Conservation (phyloP, 1,139 yeast genomes). For the Saccharomyces hybrid region DNA sequence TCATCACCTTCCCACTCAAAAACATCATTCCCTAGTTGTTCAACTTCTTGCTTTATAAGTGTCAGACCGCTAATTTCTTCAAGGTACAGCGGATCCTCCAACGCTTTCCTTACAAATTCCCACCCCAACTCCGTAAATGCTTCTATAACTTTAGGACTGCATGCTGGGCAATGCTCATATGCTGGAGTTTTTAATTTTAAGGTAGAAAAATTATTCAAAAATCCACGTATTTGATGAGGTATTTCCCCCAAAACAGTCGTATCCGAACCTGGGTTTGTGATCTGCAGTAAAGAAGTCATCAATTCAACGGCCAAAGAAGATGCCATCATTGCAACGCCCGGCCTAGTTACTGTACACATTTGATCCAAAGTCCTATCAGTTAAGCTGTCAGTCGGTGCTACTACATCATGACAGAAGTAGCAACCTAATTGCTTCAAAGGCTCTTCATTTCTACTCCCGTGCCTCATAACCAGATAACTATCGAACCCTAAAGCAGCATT, state of each 20-base stretch:
- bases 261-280: conserved; percentile 43
- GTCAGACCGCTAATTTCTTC: conserved; percentile 74
- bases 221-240: conserved; percentile 91
- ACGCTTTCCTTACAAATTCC: conserved; percentile 68
- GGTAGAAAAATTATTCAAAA: conserved; percentile 55
- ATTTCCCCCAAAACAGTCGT: conserved; percentile 52
- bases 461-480: conserved; percentile 86
- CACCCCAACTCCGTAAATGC: conserved; percentile 53
- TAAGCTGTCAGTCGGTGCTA: conserved; percentile 83
- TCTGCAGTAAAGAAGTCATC: conserved; percentile 66
- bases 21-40: conserved; percentile 44
- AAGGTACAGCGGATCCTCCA: conserved; percentile 55
- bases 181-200: conserved; percentile 62
- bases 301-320: conserved; percentile 83
- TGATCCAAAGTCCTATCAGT: conserved; percentile 86
- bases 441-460: conserved; percentile 44
- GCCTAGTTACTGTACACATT: conserved; percentile 97
- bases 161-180: conserved; percentile 76
- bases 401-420: conserved; percentile 91
- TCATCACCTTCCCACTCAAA: conserved; percentile 40
- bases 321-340: conserved; percentile 88
- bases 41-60: conserved; percentile 66
- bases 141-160: conserved; percentile 52
- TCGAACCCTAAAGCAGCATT: conserved; percentile 96
- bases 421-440: conserved; percentile 57